Evolutionary conservation across 2,329 filamentous ascomycete genomes (phyloP).

Genomic region (Trichophyton simii): DNA sequence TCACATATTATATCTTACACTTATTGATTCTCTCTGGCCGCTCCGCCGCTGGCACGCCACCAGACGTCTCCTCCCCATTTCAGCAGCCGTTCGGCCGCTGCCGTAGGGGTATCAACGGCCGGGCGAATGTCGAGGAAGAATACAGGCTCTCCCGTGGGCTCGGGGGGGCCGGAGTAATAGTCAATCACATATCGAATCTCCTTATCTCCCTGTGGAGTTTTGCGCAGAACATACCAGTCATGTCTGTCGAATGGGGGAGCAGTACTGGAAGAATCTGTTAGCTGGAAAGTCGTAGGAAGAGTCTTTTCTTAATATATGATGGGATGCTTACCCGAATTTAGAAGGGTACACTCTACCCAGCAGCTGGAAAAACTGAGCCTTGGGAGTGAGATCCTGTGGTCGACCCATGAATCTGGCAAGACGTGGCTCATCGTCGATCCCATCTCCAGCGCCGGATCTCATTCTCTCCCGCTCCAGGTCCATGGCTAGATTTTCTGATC

Average conservation of each 20-base stretch:
- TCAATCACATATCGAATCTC: slow-evolving; percentile 94
- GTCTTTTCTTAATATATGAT: neutral
- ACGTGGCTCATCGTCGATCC: slow-evolving; percentile 46
- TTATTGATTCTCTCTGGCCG: slow-evolving; percentile 36
- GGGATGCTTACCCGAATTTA: slow-evolving; percentile 55
- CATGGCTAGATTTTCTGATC: slow-evolving; percentile 53
- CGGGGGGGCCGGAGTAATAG: slow-evolving; percentile 76
- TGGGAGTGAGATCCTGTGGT: slow-evolving; percentile 80
- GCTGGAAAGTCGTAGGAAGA: neutral
- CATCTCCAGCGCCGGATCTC: slow-evolving; percentile 19
- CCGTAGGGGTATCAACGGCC: slow-evolving; percentile 67
- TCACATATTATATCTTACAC: neutral
- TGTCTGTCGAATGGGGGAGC: slow-evolving; percentile 91
- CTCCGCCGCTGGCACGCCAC: slow-evolving; percentile 74
- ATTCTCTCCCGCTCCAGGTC: slow-evolving; percentile 43
- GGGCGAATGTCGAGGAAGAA: slow-evolving; percentile 93
- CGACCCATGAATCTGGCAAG: slow-evolving; percentile 80
- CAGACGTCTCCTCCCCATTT: slow-evolving; percentile 89
- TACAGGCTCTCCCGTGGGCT: slow-evolving; percentile 77
- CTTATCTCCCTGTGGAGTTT: slow-evolving; percentile 52
- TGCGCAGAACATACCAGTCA: slow-evolving; percentile 84
- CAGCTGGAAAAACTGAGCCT: slow-evolving; percentile 71
- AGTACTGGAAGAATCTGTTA: slow-evolving; percentile 38
- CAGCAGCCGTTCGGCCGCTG: slow-evolving; percentile 68
- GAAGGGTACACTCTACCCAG: slow-evolving; percentile 67